phyloP scores from a whole-genome alignment of 306 rosid species.

The Quercus wislizeni region DNA sequence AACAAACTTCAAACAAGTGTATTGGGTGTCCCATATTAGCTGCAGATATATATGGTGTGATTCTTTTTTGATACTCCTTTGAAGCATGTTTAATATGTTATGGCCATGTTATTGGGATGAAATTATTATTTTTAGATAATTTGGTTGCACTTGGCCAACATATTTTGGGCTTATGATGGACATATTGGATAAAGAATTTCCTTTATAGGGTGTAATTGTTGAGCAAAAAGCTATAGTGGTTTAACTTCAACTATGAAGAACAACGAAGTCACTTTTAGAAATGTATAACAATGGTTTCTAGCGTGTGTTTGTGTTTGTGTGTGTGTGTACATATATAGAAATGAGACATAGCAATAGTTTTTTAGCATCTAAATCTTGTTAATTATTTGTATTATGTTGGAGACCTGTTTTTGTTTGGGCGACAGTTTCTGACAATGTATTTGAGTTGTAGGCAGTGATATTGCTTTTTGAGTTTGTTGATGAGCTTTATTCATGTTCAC shows the following conservation, averaged over 20 bases:
- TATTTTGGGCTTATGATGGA: too few species aligned
- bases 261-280: not conserved
- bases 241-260: not conserved
- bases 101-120: not conserved
- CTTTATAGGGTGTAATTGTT: not conserved
- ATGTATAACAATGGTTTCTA: not conserved
- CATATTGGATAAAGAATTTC: not conserved
- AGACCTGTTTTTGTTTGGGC: not conserved
- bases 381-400: not conserved
- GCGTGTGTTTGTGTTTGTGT: too few species aligned
- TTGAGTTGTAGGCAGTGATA: constrained; percentile 12
- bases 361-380: too few species aligned
- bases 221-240: not conserved
- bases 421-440: not conserved
- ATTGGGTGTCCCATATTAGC: not conserved
- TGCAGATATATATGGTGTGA: not conserved
- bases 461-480: constrained; percentile 9
- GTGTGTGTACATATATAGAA: not conserved
- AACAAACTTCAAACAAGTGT: too few species aligned
- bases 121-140: not conserved
- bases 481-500: not conserved
- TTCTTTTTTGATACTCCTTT: not conserved
- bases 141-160: too few species aligned
- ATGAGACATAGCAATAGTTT: not conserved
- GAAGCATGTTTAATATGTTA: not conserved